phyloP scores from a whole-genome alignment of 192 early-diverging fungal genomes.

The Coemansia guatemalensis region DNA sequence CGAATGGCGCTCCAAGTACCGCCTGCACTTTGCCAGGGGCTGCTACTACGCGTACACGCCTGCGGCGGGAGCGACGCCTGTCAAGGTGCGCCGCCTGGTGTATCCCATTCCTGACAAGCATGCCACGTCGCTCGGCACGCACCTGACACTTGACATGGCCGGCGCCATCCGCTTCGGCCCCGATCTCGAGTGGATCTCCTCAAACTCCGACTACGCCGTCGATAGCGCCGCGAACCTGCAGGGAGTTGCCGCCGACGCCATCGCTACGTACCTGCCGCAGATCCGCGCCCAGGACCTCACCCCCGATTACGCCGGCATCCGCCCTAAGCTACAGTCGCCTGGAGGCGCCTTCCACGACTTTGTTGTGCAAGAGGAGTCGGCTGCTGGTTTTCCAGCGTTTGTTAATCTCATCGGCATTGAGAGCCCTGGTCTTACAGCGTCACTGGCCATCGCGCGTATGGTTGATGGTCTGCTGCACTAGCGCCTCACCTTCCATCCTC shows the following conservation, averaged over 20 bases:
- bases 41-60: constrained; percentile 68
- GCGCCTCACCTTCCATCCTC: constrained; percentile 1
- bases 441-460: constrained; percentile 70
- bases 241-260: constrained; percentile 53
- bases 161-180: constrained; percentile 81
- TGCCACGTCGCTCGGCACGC: constrained; percentile 70
- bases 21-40: constrained; percentile 75
- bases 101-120: constrained; percentile 80
- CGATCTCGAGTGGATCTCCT: constrained; percentile 62
- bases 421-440: constrained; percentile 81
- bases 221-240: constrained; percentile 39
- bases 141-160: constrained; percentile 75
- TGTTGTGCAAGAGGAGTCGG: constrained; percentile 61
- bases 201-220: constrained; percentile 60
- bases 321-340: constrained; percentile 77
- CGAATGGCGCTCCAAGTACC: constrained; percentile 46
- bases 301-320: constrained; percentile 77
- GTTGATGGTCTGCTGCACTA: constrained; percentile 22
- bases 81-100: constrained; percentile 61
- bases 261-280: constrained; percentile 63
- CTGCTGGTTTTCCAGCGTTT: constrained; percentile 57
- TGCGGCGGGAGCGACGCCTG: constrained; percentile 9
- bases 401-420: constrained; percentile 83
- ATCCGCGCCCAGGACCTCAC: constrained; percentile 60
- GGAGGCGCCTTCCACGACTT: constrained; percentile 77